Percentiles rank a stretch among this genome's conserved stretches.
These are phyloP conservation scores for Tetradesmus lagerheimii DNA, from an alignment of 139 green algal genomes.

Conservation along the genomic window DNA sequence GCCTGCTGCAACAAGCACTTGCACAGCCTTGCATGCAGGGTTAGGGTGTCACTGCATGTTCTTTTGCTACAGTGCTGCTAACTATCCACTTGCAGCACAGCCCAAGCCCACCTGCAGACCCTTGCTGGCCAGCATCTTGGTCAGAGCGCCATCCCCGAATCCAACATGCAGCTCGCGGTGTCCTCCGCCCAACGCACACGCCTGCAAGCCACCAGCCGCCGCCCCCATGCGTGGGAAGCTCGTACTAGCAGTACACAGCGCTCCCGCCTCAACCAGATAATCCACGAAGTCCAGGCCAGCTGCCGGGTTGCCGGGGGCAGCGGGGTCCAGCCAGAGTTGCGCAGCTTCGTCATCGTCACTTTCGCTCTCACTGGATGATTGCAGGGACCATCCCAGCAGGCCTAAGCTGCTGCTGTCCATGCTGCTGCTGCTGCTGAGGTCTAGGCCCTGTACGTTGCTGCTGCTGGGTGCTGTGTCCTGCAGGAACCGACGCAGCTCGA, in stretches of 20 bases:
- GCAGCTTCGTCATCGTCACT: conserved; percentile 6
- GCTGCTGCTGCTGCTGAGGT: conserved; percentile 42
- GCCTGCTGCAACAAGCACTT: too few species aligned
- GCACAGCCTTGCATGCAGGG: too few species aligned
- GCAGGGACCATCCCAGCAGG: conserved; percentile 60
- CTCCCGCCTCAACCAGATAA: conserved; percentile 51
- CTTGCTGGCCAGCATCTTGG: conserved; percentile 80
- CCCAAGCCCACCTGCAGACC: conserved; percentile 67
- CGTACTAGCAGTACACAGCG: conserved; percentile 1
- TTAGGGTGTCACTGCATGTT: too few species aligned
- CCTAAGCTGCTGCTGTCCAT: background rate
- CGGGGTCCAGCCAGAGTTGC: conserved; percentile 7
- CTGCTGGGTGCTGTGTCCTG: conserved; percentile 33
- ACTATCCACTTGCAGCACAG: background rate
- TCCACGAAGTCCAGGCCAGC: conserved; percentile 78
- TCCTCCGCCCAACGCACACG: conserved; percentile 9
- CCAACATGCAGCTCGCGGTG: conserved; percentile 72
- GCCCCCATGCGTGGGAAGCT: conserved; percentile 13
- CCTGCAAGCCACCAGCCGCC: conserved; percentile 31
- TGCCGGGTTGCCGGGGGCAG: conserved; percentile 56
- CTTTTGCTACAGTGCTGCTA: too few species aligned
- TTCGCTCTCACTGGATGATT: conserved; percentile 43
- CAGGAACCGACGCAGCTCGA: conserved; percentile 56
- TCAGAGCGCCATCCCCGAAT: conserved; percentile 71
- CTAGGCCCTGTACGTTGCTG: conserved; percentile 47